Base-by-base conservation (phyloP, 164 flowering plant species). In the Berberis vulgaris region DNA sequence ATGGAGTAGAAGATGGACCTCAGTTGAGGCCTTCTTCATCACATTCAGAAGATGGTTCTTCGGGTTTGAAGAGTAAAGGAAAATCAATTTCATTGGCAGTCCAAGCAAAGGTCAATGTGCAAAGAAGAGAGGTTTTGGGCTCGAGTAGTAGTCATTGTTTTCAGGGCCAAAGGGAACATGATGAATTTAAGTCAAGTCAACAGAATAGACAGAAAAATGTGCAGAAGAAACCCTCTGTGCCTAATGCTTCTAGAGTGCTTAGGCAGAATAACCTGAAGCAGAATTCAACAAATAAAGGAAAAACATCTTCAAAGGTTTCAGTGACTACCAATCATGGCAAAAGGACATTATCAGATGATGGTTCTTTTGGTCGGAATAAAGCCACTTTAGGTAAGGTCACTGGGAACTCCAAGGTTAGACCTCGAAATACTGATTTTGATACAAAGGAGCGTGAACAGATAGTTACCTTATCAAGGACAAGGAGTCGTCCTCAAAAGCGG, bases 81-180 rank as follows among this genome's bases (percentile, higher is more conserved):
- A 91, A 81, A 62, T 95, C 97, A 0, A 63, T 95, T 54, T 91
- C 96, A 5, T 89, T 91, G 66, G 99, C 99, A 54, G 60, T 91
- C 53, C 97, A 91, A 77, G 99, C 99, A 9, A 95, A 91, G 73
- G 96, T 83, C 64, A 95, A 95, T 75, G 97, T 95, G 56, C 97
- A 83, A 76, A 91, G 71, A 79, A 76, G 97, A 78, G 95, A 81
- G 71, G 87, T 89, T 6, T 56, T 81, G 65, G 71, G 50, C 62
- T 69, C 78, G 39, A 65, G 59, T 61, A 12, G 74, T 62, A 71
- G 59, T 65, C 78, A 68, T 59, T 67, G 64, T 67, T 49, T 66
- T 39, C 69, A n/a, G 0, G 60, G 57, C 44, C 74, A 71, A 58
- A 84, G 78, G 78, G 86, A 83, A 61, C 74, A 75, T 11, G 63